These are phyloP conservation scores for Penicillium sp. DNA, from an alignment of 2,329 filamentous ascomycete species.

Conservation along the genomic window DNA sequence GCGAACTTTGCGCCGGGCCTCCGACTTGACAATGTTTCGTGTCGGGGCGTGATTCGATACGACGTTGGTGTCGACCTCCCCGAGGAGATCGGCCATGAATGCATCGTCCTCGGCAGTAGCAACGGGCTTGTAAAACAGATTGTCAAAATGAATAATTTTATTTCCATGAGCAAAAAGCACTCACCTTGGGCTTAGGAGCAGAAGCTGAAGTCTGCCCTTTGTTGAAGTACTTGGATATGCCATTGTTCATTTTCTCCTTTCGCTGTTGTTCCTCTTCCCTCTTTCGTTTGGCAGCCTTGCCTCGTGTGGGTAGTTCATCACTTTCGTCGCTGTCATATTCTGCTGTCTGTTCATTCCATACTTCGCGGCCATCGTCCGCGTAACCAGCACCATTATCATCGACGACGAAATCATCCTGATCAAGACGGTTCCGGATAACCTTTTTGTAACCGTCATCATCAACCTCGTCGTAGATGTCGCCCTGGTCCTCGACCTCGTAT, in stretches of 20 bases:
- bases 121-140: conserved; percentile 54
- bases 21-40: conserved; percentile 68
- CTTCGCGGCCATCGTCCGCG: conserved; percentile 89
- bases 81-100: conserved; percentile 81
- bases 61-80: conserved; percentile 80
- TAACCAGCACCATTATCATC: conserved; percentile 98
- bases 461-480: conserved; percentile 89
- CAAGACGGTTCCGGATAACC: conserved; percentile 81
- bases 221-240: conserved; percentile 93
- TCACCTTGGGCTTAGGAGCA: conserved; percentile 76
- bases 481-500: conserved; percentile 82
- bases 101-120: conserved; percentile 85
- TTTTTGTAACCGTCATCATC: conserved; percentile 98
- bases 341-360: conserved; percentile 74
- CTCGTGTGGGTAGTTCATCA: conserved; percentile 64
- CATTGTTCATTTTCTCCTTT: conserved; percentile 81
- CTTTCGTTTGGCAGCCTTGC: conserved; percentile 74
- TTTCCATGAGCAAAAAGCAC: conserved; percentile 15
- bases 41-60: conserved; percentile 56
- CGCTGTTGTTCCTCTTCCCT: conserved; percentile 83
- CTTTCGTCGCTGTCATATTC: conserved; percentile 61
- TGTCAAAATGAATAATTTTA: conserved; percentile 7
- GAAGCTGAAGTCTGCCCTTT: conserved; percentile 62
- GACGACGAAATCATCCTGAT: conserved; percentile 96
- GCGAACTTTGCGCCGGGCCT: conserved; percentile 74